These are phyloP conservation scores for Raffaelea albimanens DNA, from an alignment of 2,329 filamentous ascomycete species.

Conservation along the genomic window DNA sequence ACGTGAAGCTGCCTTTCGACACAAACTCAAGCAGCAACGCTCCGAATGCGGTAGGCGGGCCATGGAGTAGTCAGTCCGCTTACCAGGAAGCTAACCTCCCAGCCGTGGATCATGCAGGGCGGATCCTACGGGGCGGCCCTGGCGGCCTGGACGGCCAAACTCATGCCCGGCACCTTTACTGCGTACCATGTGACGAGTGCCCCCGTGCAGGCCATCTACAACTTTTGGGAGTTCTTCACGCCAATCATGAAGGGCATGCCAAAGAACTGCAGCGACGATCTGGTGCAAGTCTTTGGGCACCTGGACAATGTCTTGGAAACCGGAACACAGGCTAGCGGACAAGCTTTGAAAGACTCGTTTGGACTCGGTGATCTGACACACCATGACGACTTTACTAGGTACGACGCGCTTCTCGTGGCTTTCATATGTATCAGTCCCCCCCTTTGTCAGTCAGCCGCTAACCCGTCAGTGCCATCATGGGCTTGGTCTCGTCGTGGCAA, in stretches of 20 bases:
- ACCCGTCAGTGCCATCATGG: too few species aligned
- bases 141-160: conserved; percentile 43
- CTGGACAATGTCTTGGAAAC: conserved; percentile 38
- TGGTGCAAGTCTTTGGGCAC: conserved; percentile 40
- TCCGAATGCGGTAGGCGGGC: conserved; percentile 31
- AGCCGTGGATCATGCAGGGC: conserved; percentile 47
- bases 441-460: too few species aligned
- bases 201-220: conserved; percentile 42
- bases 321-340: too few species aligned
- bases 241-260: conserved; percentile 50
- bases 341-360: too few species aligned
- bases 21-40: conserved; percentile 35
- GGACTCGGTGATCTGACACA: too few species aligned
- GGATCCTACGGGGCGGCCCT: conserved; percentile 49
- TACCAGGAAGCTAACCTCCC: background rate
- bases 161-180: conserved; percentile 48
- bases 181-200: conserved; percentile 48
- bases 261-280: conserved; percentile 45
- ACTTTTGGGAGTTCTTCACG: conserved; percentile 50
- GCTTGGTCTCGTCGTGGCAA: too few species aligned
- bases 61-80: too few species aligned
- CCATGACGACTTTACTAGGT: too few species aligned
- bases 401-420: too few species aligned
- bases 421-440: too few species aligned
- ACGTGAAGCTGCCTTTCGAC: conserved; percentile 43